phyloP scores from a whole-genome alignment of 169 alveolate genomes.

The Amoebophrya sp. region DNA sequence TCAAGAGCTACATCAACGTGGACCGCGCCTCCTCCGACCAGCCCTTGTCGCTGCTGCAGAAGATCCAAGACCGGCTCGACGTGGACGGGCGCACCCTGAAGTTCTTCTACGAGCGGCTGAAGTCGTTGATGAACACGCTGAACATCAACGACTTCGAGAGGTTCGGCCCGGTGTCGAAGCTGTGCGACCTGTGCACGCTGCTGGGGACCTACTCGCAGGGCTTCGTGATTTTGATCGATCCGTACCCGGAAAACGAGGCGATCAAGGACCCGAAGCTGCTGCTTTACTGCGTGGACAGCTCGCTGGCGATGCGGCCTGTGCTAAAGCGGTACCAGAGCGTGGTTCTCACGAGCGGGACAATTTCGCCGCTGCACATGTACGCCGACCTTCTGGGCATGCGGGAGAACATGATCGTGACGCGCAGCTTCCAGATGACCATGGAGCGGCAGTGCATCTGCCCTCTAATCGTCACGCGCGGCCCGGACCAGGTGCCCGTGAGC shows the following conservation, averaged over 20 bases:
- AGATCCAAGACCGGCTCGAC: slow-evolving; percentile 47
- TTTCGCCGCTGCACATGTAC: slow-evolving; percentile 89
- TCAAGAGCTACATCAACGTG: slow-evolving; percentile 62
- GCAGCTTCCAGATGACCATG: slow-evolving; percentile 79
- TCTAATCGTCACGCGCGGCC: slow-evolving; percentile 82
- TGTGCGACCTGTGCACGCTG: slow-evolving; percentile 78
- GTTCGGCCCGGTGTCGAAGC: slow-evolving; percentile 40
- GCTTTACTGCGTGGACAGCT: slow-evolving; percentile 88
- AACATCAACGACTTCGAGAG: slow-evolving; percentile 45
- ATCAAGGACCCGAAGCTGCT: slow-evolving; percentile 82
- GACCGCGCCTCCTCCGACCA: slow-evolving; percentile 69
- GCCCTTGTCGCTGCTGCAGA: slow-evolving; percentile 74
- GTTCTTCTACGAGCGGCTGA: slow-evolving; percentile 53
- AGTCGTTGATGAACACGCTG: slow-evolving; percentile 47
- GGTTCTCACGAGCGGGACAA: slow-evolving; percentile 90
- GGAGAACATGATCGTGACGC: slow-evolving; percentile 51
- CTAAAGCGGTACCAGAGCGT: slow-evolving; percentile 70
- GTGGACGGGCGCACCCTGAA: slow-evolving; percentile 57
- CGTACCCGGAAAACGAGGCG: slow-evolving; percentile 86
- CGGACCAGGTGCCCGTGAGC: slow-evolving; percentile 62
- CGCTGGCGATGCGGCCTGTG: slow-evolving; percentile 88
- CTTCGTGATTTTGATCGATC: slow-evolving; percentile 85
- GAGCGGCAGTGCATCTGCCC: slow-evolving; percentile 89
- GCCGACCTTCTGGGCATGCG: slow-evolving; percentile 78
- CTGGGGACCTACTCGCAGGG: slow-evolving; percentile 86